Evolutionary conservation across 2,329 filamentous ascomycete genomes (phyloP), one percentile per base, ranked within the genome.

Genomic region (Penicillium sp.): DNA sequence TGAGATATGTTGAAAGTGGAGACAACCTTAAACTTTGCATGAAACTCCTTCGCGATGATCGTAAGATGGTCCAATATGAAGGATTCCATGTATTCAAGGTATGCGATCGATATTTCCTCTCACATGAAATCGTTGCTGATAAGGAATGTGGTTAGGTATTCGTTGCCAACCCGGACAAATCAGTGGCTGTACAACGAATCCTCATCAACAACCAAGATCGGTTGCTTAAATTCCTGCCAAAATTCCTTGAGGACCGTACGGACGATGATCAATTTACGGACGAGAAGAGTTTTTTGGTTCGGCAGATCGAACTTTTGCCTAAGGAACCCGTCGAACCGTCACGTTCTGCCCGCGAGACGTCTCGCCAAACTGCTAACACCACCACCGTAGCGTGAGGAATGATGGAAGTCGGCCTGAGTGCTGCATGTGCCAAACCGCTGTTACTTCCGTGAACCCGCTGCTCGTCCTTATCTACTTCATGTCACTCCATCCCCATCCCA

Each of bases 61-160:
- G 94, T 69, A 95, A 96, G 78, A 99, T 99, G 93, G 95, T 99
- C 65, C 95, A 98, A 79, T 99, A 99, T 76, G 95, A 99, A 77
- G 95, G 93, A 7, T 99, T 99, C 77, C 95, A 99, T 76, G 94
- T 99, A 47, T 99, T 99, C 85, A 99, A 99, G 83, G 86, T 88
- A 72, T 64, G 70, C 63, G 30, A 41, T 56, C 21, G 44, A 41
- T 15, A 19, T 21, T 15, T 13, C 48, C 46, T 52, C 38, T 21
- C 11, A 46, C 26, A 52, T 45, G 56, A 49, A 38, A 21, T 21
- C 41, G 56, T 41, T 61, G 49, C 65, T 75, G 57, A 76, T 67
- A 23, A 56, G 30, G 53, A 56, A 64, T 69, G 65, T 48, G 51
- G 26, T 31, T 68, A 88, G 86, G 94, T 99, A 65, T 99, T 99